These are phyloP conservation scores for Ramalina intermedia DNA, from an alignment of 495 filamentous ascomycete species.

Conservation along the genomic window DNA sequence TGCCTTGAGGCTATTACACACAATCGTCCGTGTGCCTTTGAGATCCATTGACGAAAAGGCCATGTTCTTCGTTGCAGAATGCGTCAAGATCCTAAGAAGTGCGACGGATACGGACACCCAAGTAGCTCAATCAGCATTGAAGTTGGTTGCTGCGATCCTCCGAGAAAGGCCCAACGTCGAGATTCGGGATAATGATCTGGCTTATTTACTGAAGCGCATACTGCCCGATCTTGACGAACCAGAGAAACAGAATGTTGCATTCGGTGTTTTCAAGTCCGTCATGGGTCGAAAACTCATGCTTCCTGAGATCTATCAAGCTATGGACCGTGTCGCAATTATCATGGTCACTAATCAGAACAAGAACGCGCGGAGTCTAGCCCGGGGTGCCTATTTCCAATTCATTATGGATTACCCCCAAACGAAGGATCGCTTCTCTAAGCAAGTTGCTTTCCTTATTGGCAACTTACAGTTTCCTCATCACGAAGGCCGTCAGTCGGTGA, in stretches of 20 bases:
- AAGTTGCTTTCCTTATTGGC: constrained; percentile 72
- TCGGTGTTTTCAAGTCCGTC: constrained; percentile 81
- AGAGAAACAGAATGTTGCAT: constrained; percentile 75
- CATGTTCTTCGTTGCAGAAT: constrained; percentile 66
- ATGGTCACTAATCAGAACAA: constrained; percentile 94
- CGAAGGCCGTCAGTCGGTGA: constrained; percentile 75
- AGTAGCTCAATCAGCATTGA: constrained; percentile 69
- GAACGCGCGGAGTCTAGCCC: constrained; percentile 68
- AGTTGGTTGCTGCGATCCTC: constrained; percentile 72
- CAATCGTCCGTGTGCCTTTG: constrained; percentile 74
- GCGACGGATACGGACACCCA: constrained; percentile 66
- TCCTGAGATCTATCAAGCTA: constrained; percentile 74
- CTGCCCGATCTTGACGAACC: constrained; percentile 87
- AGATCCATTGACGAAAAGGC: constrained; percentile 52
- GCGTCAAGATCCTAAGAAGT: constrained; percentile 63
- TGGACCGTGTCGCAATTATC: constrained; percentile 76
- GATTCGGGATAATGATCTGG: constrained; percentile 68
- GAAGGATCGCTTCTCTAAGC: constrained; percentile 72
- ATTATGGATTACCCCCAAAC: constrained; percentile 88
- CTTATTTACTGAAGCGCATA: constrained; percentile 68
- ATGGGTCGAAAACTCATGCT: constrained; percentile 75
- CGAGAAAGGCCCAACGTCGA: constrained; percentile 59
- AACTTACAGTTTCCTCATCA: constrained; percentile 84
- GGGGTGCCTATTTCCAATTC: constrained; percentile 87
- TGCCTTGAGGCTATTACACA: constrained; percentile 64